Evolutionary conservation across 306 rosid species (phyloP), one percentile per base, ranked within the genome.

Genomic region (Vachellia collinsii): DNA sequence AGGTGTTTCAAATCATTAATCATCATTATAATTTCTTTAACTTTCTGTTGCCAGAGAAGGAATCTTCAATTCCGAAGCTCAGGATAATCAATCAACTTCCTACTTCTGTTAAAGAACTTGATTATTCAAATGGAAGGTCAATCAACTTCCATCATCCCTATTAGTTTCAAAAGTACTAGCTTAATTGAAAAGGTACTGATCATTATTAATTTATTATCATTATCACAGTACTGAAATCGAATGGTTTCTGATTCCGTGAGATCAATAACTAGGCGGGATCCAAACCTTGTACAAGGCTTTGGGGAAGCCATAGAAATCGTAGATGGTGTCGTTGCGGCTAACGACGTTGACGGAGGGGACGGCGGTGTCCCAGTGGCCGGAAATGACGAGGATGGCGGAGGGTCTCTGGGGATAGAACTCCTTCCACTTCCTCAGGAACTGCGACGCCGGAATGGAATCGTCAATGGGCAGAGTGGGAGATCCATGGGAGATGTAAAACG

Each of bases 301-400:
- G 54, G 97, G 94, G 75, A 94, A 94, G 84, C 83, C 82, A 61
- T 91, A 91, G 84, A 92, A 94, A 59, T 94, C 98, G 72, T 94
- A 61, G 81, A 94, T 94, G 85, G 94, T 92, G 5, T 87, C 87
- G 79, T 88, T 81, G 42, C 36, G 51, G 7, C 81, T 78, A 11
- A 90, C 70, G 65, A 88, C 81, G 77, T 86, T 90, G 74, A 88
- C 92, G 56, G 94, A 47, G 48, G 97, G 93, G 8, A 76, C 77
- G 5, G 77, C 22, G 11, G 98, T 91, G 29, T 93, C 98, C 91
- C 94, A 93, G 75, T 93, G 97, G 3, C 83, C 93, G 20, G 97
- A 93, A 13, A 93, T 78, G 13, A 91, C 38, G n/a, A 91, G 88
- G 83, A 91, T 91, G 19, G 93, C 46, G 13, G 69, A 80, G 36